Evolutionary conservation across 2,329 filamentous ascomycete species (phyloP), one percentile per base, ranked within the genome.

Genomic region (Sclerotinia minor): DNA sequence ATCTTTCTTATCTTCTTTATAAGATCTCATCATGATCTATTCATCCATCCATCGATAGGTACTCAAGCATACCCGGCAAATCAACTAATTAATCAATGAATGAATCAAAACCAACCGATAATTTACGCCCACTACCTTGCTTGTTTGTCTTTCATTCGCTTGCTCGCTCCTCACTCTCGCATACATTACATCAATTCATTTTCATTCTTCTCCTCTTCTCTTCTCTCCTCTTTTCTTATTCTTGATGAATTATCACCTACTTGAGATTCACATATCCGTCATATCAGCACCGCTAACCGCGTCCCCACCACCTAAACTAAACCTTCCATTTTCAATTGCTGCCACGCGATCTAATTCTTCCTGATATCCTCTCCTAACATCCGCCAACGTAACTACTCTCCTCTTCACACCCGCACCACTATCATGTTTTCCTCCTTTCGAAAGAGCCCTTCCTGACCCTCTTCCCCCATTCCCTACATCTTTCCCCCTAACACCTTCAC

Each of bases 311-410:
- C 80, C 83, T 76, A 97, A 92, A 21, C 91, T 90, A 82, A 96
- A 97, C 76, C 96, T 88, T 68, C 96, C 93, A 76, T 92, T 91
- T 79, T 95, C 89, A 77, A 97, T 93, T 65, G 92, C 90, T 64
- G 90, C 92, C 73, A 95, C 90, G 71, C 92, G 85, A 79, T 99
- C 95, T 75, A 99, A 81, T 79, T 98, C 93, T 32, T 86, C 87
- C 79, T 96, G 92, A 78, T 97, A 99, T 77, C 94, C 91, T 78
- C 90, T 92, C 75, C 94, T 86, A 64, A 98, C 82, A 77, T 97
- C 94, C 41, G 90, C 90, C 66, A 99, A 81, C 44, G 92, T 97
- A 21, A 98, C 85, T 47, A 98, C 88, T 76, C 86, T 89, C 70
- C 94, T 87, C 81, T 89, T 32, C 41, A 47, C 64, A 38, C 68